A percentile compares a stretch with the other conserved stretches of the same genome.
Conservation (phyloP, 768 basidiomycete species). For the Phylloporus sp. region DNA sequence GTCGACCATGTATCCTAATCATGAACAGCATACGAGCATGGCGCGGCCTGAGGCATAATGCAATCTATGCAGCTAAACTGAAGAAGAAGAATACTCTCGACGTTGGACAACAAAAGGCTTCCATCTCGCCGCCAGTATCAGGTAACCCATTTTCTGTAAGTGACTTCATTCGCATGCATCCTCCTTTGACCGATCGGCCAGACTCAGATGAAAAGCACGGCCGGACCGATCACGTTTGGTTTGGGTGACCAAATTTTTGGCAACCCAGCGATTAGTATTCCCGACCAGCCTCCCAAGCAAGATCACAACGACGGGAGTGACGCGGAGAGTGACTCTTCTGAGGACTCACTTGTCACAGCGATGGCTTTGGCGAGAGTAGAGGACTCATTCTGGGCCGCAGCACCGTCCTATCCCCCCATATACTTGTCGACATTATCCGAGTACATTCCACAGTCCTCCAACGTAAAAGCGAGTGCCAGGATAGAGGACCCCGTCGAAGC, state of each 20-base stretch:
- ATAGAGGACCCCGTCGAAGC: constrained; percentile 41
- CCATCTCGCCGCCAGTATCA: constrained; percentile 32
- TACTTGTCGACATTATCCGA: constrained; percentile 76
- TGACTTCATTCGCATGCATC: constrained; percentile 1
- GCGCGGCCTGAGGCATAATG: constrained; percentile 69
- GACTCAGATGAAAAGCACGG: constrained; percentile 24
- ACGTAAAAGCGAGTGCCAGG: constrained; percentile 37
- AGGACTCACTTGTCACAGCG: constrained; percentile 51
- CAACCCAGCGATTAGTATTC: constrained; percentile 14
- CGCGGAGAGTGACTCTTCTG: constrained; percentile 39
- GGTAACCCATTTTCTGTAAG: constrained; percentile 70
- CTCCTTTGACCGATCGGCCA: neutral
- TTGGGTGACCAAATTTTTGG: constrained; percentile 69
- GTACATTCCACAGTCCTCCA: constrained; percentile 58
- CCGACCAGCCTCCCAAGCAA: constrained; percentile 13
- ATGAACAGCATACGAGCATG: constrained; percentile 68
- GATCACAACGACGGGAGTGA: constrained; percentile 26
- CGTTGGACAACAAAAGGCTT: constrained; percentile 35
- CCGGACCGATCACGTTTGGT: constrained; percentile 40
- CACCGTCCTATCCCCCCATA: constrained; percentile 60
- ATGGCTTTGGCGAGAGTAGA: constrained; percentile 49
- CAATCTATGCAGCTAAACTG: constrained; percentile 69
- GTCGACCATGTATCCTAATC: constrained; percentile 10
- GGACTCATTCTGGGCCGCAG: constrained; percentile 62
- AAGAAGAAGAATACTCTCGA: constrained; percentile 47